Base-by-base conservation (phyloP, 768 basidiomycete species). In the Suillus ampliporus region DNA sequence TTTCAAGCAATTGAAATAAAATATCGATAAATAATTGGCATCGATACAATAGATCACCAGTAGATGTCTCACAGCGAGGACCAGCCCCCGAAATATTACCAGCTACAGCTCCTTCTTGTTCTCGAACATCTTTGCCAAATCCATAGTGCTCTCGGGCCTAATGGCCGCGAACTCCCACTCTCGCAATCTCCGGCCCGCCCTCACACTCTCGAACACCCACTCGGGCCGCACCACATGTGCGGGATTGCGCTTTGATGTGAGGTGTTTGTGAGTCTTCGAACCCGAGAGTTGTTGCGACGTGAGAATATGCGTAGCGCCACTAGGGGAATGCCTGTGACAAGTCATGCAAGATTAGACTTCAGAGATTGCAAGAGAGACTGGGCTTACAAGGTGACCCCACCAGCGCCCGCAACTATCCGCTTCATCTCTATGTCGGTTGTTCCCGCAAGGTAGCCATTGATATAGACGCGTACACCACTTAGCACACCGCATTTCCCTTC, bases 351-450 rank as follows among this genome's bases (percentile, higher is more conserved):
- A 56, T 38, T 6, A 35, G 35, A 53, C 43, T 31, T 6, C 7
- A 51, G 17, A 38, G 40, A 35, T 40, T 19, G 8, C 21, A 28
- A 19, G 50, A 34, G 50, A 35, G 53, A 51, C 10, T 35, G 21
- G n/a, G 77, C 80, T 69, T 79, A 94, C 93, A 87, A 63, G 8
- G 86, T 77, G 41, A 77, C 77, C 2, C 92, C 93, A 1, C 93
- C 94, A 51, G 86, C 88, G 47, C 82, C 76, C n/a, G 78, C 71
- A 10, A 94, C 80, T 15, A 88, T 77, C 66, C 84, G 79, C 76
- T 87, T 93, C 80, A 95, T 86, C 74, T 94, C 91, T 56, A 89
- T 84, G 70, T 93, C 91, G 2, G 91, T 94, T 23, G 90, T 91
- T 48, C 83, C 82, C 35, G 79, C 80, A 62, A 92, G 77, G 69